phyloP scores from a whole-genome alignment of 2,329 filamentous ascomycete species.

The Clarireedia sp. region DNA sequence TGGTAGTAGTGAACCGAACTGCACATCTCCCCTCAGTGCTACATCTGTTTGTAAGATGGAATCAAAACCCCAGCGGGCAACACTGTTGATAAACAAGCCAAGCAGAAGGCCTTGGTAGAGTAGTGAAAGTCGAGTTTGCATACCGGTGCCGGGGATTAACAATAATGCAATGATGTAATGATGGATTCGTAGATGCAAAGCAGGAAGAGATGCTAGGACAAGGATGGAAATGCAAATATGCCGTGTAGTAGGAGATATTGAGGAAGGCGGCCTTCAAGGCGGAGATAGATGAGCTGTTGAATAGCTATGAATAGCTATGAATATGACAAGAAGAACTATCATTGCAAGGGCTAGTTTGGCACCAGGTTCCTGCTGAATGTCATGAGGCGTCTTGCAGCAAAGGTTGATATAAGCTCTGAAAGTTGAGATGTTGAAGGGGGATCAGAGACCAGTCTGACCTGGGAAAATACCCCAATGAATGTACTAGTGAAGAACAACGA shows the following conservation, averaged over 20 bases:
- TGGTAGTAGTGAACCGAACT: conserved; percentile 54
- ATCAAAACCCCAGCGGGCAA: conserved; percentile 90
- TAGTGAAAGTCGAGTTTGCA: conserved; percentile 78
- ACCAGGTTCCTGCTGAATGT: conserved; percentile 81
- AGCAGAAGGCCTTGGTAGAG: conserved; percentile 85
- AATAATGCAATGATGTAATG: conserved; percentile 89
- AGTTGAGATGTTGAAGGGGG: conserved; percentile 63
- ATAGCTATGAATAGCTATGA: conserved; percentile 62
- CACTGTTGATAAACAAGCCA: conserved; percentile 87
- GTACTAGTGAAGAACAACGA: conserved; percentile 76
- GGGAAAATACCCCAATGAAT: conserved; percentile 79
- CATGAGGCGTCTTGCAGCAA: conserved; percentile 73
- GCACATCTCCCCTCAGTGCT: conserved; percentile 61
- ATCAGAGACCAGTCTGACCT: conserved; percentile 84
- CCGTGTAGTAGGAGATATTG: conserved; percentile 72
- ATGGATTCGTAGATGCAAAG: conserved; percentile 78
- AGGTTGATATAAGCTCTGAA: conserved; percentile 64
- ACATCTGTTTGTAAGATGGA: conserved; percentile 75
- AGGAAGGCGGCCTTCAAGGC: conserved; percentile 72
- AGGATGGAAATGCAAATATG: conserved; percentile 59
- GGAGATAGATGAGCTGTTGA: conserved; percentile 77
- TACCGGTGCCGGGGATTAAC: conserved; percentile 76
- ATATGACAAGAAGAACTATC: conserved; percentile 63
- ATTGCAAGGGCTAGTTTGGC: conserved; percentile 74
- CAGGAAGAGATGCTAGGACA: conserved; percentile 63